phyloP scores from a whole-genome alignment of 2,329 filamentous ascomycete species.

The Ramularia collo-cygni region DNA sequence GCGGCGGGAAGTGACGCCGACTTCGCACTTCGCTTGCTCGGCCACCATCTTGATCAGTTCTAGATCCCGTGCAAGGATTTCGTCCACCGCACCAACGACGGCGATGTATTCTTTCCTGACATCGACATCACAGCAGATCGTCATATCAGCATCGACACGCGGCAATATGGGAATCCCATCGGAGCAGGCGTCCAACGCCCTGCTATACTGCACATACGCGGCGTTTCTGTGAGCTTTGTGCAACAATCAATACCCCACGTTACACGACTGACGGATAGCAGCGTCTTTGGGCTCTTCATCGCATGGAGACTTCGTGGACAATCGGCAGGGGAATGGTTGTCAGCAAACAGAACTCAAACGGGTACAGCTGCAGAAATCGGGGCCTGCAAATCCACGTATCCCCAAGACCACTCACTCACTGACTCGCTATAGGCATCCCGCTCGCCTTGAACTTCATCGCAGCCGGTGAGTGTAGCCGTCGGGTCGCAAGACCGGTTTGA shows the following conservation, averaged over 20 bases:
- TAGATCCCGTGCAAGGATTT: no score
- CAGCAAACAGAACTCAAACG: slow-evolving; percentile 75
- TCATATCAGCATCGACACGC: background rate
- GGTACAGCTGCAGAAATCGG: slow-evolving; percentile 51
- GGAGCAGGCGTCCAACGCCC: slow-evolving; percentile 68
- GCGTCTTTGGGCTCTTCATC: slow-evolving; percentile 55
- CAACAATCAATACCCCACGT: slow-evolving; percentile 25
- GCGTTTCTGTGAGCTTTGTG: slow-evolving; percentile 57
- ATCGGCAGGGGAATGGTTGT: slow-evolving; percentile 63
- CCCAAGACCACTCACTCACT: slow-evolving; percentile 25
- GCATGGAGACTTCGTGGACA: slow-evolving; percentile 54
- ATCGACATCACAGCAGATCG: background rate
- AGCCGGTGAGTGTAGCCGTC: slow-evolving; percentile 65
- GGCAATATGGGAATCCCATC: slow-evolving; percentile 65
- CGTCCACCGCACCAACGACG: no score
- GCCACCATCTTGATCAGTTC: no score
- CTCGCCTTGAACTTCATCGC: slow-evolving; percentile 85
- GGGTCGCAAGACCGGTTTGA: slow-evolving; percentile 5
- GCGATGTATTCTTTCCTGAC: background rate
- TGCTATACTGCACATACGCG: slow-evolving; percentile 74
- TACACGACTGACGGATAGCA: slow-evolving; percentile 32
- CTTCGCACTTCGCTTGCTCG: no score
- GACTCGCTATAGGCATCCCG: slow-evolving; percentile 55
- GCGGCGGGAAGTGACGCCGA: no score
- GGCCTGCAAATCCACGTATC: slow-evolving; percentile 1